Evolutionary conservation across 2,329 filamentous ascomycete genomes (phyloP).

Genomic region (Phialocephala sp.): DNA sequence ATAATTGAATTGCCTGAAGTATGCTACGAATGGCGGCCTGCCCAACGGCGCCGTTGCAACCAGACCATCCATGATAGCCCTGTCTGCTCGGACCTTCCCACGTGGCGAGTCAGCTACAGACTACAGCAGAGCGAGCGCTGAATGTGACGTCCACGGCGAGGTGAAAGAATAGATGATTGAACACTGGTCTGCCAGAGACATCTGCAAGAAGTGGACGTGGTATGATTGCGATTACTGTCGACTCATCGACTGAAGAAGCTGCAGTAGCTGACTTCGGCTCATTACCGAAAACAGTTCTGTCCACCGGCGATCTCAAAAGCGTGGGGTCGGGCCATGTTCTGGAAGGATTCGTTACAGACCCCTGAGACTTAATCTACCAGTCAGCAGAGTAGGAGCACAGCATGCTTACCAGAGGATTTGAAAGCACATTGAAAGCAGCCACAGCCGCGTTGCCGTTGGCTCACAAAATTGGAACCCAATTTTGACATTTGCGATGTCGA

Average conservation of each 20-base stretch:
- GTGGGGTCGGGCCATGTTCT: constrained; percentile 1
- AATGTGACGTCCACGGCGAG: not conserved
- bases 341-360: constrained; percentile 12
- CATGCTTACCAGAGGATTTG: constrained; percentile 5
- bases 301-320: not conserved
- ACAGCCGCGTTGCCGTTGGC: not conserved
- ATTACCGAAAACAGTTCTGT: not conserved
- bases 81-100: constrained; percentile 17
- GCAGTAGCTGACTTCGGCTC: not conserved
- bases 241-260: not conserved
- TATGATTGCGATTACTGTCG: not conserved
- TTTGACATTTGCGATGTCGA: not conserved
- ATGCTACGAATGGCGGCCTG: not conserved
- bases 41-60: not conserved
- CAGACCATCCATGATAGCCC: not conserved
- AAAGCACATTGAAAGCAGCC: constrained; percentile 4
- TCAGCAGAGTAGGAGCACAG: not conserved
- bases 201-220: not conserved
- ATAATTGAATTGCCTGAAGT: constrained; percentile 8
- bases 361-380: not conserved
- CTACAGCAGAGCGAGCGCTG: not conserved
- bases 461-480: no score
- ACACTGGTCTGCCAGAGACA: not conserved
- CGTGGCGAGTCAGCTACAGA: constrained; percentile 9
- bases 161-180: not conserved